phyloP scores from a whole-genome alignment of 805 yeast species.

The Sugiyamaella floridensis region DNA sequence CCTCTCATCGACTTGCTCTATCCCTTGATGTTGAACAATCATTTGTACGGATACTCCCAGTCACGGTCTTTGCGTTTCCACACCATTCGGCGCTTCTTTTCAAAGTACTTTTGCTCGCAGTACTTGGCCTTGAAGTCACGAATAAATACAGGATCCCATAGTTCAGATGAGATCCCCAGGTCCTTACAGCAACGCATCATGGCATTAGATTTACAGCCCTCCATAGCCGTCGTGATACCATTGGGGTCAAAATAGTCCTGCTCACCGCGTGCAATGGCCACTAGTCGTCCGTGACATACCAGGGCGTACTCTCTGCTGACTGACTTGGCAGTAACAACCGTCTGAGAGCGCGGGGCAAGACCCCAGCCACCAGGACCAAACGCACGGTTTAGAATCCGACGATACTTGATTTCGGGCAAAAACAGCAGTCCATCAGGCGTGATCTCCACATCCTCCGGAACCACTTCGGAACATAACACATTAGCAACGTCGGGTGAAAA shows the following conservation, averaged over 20 bases:
- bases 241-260: slow-evolving; percentile 83
- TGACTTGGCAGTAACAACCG: slow-evolving; percentile 62
- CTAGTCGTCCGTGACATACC: slow-evolving; percentile 79
- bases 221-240: slow-evolving; percentile 91
- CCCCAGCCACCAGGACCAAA: slow-evolving; percentile 99
- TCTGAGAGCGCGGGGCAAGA: slow-evolving; percentile 84
- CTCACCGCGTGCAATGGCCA: slow-evolving; percentile 91
- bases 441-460: slow-evolving; percentile 73
- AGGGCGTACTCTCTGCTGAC: slow-evolving; percentile 89
- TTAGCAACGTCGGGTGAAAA: slow-evolving; percentile 56
- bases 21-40: too few species aligned
- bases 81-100: slow-evolving; percentile 64
- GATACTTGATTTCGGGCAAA: slow-evolving; percentile 90
- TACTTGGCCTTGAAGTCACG: slow-evolving; percentile 52
- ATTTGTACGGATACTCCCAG: slow-evolving; percentile 77
- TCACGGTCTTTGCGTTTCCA: slow-evolving; percentile 85
- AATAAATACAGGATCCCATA: slow-evolving; percentile 95
- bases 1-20: too few species aligned
- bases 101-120: slow-evolving; percentile 67
- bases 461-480: slow-evolving; percentile 56
- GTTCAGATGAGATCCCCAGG: slow-evolving; percentile 90
- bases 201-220: slow-evolving; percentile 95
- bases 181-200: slow-evolving; percentile 98
- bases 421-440: slow-evolving; percentile 92
- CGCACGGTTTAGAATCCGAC: slow-evolving; percentile 80